These are phyloP conservation scores for Ceratobasidium sp. DNA, from an alignment of 1,284 basidiomycete genomes.

Conservation along the genomic window DNA sequence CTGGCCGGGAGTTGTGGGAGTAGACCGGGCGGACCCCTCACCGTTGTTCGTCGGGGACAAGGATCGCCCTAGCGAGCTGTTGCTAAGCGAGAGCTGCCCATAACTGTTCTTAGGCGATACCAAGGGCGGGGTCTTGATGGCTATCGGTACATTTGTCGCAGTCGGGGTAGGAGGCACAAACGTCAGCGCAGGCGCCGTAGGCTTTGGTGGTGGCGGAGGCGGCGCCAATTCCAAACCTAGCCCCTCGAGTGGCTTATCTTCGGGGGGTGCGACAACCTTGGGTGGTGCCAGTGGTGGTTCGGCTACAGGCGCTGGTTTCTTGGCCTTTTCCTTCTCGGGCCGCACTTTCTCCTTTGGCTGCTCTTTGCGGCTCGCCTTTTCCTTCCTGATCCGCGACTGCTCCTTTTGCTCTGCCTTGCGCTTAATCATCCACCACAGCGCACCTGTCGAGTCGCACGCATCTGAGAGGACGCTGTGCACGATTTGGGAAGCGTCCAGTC, in stretches of 20 bases:
- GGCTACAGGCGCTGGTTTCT: conserved; percentile 37
- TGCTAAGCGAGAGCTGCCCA: conserved; percentile 28
- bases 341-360: conserved; percentile 39
- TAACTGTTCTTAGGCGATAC: conserved; percentile 31
- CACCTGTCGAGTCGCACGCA: conserved; percentile 93
- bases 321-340: conserved; percentile 56
- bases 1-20: conserved; percentile 49
- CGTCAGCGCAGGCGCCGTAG: conserved; percentile 70
- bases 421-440: conserved; percentile 97
- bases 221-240: conserved; percentile 35
- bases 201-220: conserved; percentile 26
- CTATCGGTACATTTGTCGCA: conserved; percentile 7
- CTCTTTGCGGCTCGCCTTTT: conserved; percentile 56
- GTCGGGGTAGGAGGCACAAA: conserved; percentile 57
- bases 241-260: conserved; percentile 9
- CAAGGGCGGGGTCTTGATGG: conserved; percentile 34
- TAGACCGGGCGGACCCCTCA: conserved; percentile 44
- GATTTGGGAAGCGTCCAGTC: conserved; percentile 95
- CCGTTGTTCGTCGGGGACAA: conserved; percentile 38
- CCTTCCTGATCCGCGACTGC: conserved; percentile 63
- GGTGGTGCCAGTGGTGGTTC: conserved; percentile 6
- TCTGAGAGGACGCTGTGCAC: conserved; percentile 91
- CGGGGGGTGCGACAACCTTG: background rate
- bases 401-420: conserved; percentile 79
- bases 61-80: conserved; percentile 38